Percentiles rank a stretch among this genome's conserved stretches.
Evolutionary conservation across 768 basidiomycete genomes (phyloP).

Genomic region (Calocybe gangraenosa): DNA sequence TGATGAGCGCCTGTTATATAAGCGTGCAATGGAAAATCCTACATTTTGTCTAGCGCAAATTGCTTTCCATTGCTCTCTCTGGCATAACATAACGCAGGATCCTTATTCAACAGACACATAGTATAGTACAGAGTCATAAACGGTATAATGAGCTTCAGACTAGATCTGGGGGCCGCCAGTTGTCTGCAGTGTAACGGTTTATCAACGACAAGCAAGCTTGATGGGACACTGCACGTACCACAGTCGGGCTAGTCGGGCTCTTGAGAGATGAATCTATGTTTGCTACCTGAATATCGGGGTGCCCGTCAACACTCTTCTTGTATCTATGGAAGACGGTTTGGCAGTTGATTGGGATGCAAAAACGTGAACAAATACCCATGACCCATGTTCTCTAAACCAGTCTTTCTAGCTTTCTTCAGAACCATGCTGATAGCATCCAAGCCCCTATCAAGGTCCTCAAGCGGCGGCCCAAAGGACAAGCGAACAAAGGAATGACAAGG

Average conservation of each 20-base stretch:
- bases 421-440: slow-evolving; percentile 84
- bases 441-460: slow-evolving; percentile 77
- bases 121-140: no score
- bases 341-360: not conserved
- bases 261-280: slow-evolving; percentile 16
- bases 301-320: slow-evolving; percentile 21
- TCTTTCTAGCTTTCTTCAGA: slow-evolving; percentile 61
- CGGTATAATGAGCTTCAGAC: not conserved
- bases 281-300: slow-evolving; percentile 12
- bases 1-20: slow-evolving; percentile 1
- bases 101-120: no score
- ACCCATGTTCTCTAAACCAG: slow-evolving; percentile 59
- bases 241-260: slow-evolving; percentile 7
- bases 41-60: no score
- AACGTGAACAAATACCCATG: slow-evolving; percentile 42
- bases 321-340: slow-evolving; percentile 21
- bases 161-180: not conserved
- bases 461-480: slow-evolving; percentile 79
- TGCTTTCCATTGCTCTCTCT: no score
- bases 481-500: slow-evolving; percentile 91
- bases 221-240: slow-evolving; percentile 8
- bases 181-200: not conserved
- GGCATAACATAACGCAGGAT: no score
- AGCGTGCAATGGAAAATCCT: not conserved
- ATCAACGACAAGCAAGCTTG: not conserved